These are phyloP conservation scores for Gossypium herbaceum DNA, from an alignment of 345 rosid genomes.

Conservation along the genomic window DNA sequence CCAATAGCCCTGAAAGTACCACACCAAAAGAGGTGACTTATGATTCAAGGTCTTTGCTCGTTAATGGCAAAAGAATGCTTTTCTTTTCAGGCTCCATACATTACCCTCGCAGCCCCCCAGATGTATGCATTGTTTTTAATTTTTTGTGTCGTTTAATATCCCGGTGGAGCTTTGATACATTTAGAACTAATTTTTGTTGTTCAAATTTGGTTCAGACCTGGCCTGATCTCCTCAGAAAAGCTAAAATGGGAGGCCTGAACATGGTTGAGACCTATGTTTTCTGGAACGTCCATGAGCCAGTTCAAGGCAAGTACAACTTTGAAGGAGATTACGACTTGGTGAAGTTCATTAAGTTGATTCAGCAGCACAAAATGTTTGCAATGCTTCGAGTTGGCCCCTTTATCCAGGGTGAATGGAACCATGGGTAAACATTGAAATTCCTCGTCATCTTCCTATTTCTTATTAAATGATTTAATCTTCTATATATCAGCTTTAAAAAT, in stretches of 20 bases:
- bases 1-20: background rate
- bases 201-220: constrained; percentile 41
- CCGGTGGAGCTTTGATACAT: too few species aligned
- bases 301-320: constrained; percentile 62
- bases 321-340: constrained; percentile 67
- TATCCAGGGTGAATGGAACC: constrained; percentile 97
- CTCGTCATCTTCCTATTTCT: background rate
- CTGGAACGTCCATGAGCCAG: constrained; percentile 66
- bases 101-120: constrained; percentile 62
- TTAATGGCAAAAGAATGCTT: constrained; percentile 54
- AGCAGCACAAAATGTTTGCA: constrained; percentile 55
- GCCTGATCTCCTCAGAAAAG: constrained; percentile 39
- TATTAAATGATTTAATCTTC: background rate
- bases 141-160: background rate
- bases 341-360: constrained; percentile 57
- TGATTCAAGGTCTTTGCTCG: constrained; percentile 47
- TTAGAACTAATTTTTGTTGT: constrained; percentile 18
- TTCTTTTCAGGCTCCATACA: constrained; percentile 67
- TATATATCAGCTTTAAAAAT: background rate
- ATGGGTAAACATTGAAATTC: constrained; percentile 44
- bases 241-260: constrained; percentile 59
- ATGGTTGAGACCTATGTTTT: constrained; percentile 58
- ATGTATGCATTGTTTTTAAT: constrained; percentile 24
- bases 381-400: constrained; percentile 83
- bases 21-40: constrained; percentile 27